Conservation (phyloP, 1,284 basidiomycete genomes). For the Malassezia vespertilionis region DNA sequence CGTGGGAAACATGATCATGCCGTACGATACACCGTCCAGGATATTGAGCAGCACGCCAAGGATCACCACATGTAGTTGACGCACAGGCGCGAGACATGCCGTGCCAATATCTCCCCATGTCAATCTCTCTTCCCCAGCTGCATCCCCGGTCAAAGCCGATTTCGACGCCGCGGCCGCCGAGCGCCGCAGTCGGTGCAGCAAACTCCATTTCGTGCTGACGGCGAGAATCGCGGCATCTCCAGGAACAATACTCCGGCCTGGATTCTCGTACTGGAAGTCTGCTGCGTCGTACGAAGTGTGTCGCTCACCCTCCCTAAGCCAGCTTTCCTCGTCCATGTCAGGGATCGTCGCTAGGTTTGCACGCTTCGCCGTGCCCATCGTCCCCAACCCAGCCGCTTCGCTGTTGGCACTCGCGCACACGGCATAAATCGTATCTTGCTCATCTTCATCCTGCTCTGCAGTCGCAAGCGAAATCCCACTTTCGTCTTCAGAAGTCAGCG, state of each 20-base stretch:
- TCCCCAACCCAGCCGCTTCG: too few species aligned
- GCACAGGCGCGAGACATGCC: slow-evolving; percentile 30
- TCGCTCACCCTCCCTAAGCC: too few species aligned
- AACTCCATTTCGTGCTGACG: slow-evolving; percentile 7
- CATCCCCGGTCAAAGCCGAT: slow-evolving; percentile 16
- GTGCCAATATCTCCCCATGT: slow-evolving; percentile 26
- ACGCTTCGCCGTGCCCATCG: too few species aligned
- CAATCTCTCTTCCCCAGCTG: too few species aligned
- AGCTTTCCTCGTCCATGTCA: too few species aligned
- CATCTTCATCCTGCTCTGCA: not conserved
- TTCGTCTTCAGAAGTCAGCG: slow-evolving; percentile 27
- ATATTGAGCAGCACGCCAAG: slow-evolving; percentile 80
- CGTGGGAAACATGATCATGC: slow-evolving; percentile 80
- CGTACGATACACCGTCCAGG: slow-evolving; percentile 69
- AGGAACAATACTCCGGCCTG: slow-evolving; percentile 4
- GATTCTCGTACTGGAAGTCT: not conserved
- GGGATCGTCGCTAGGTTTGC: too few species aligned
- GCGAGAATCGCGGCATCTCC: slow-evolving; percentile 4
- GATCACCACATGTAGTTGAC: slow-evolving; percentile 61
- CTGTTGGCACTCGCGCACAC: not conserved
- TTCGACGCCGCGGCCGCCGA: slow-evolving; percentile 11
- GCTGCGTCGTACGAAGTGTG: not conserved
- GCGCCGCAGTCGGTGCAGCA: slow-evolving; percentile 1
- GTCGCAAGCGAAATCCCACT: not conserved
- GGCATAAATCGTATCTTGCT: too few species aligned